Conservation (phyloP, 2,329 filamentous ascomycete genomes). For the Venturia pyrina region DNA sequence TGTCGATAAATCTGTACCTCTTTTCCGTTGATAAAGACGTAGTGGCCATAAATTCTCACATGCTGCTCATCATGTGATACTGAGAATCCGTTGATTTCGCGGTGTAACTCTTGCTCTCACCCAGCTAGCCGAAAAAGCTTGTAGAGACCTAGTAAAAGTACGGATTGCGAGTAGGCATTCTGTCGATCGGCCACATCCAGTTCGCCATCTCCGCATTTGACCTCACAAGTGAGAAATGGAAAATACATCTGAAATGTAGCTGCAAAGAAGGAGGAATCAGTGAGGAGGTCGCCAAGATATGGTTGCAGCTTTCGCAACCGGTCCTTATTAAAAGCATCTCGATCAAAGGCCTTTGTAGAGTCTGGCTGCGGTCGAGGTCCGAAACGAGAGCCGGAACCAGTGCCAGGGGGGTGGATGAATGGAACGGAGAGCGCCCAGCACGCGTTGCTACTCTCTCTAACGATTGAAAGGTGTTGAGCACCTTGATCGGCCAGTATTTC, state of each 20-base stretch:
- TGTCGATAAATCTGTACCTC: constrained; percentile 4
- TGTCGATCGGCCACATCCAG: constrained; percentile 22
- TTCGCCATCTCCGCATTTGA: constrained; percentile 21
- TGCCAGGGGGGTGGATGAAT: too few species aligned
- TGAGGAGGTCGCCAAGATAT: constrained; percentile 6
- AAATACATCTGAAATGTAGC: constrained; percentile 8
- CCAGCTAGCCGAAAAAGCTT: constrained; percentile 27
- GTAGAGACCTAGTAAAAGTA: neutral
- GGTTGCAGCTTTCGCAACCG: constrained; percentile 15
- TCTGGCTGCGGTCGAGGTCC: constrained; percentile 17
- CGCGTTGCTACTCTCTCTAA: constrained; percentile 7
- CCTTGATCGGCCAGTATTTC: neutral
- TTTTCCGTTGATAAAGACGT: constrained; percentile 5
- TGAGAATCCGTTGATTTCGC: constrained; percentile 16
- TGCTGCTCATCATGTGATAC: constrained; percentile 2
- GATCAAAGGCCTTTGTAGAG: constrained; percentile 16
- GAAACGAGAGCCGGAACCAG: too few species aligned
- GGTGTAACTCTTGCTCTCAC: constrained; percentile 24
- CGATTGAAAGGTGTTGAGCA: neutral
- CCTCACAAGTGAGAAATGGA: constrained; percentile 10
- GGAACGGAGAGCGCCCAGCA: constrained; percentile 18
- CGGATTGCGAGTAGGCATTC: neutral
- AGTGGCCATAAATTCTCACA: constrained; percentile 8
- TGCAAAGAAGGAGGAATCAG: neutral
- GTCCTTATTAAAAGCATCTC: constrained; percentile 17